A percentile compares a stretch with the other conserved stretches of the same genome.
phyloP scores from a whole-genome alignment of 1,284 basidiomycete genomes.

The Moesziomyces globuligerus region DNA sequence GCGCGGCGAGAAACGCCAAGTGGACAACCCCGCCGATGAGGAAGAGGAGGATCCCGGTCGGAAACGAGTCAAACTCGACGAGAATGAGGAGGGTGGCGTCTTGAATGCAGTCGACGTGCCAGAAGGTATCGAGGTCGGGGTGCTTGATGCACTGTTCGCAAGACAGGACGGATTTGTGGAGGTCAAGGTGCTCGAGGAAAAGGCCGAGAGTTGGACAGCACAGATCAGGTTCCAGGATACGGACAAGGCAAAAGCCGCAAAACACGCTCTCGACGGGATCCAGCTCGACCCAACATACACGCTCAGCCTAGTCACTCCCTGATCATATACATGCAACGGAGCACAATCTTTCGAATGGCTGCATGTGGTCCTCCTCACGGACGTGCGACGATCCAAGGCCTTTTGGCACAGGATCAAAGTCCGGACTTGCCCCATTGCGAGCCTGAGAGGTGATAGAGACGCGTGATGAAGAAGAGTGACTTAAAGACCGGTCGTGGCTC shows the following conservation, averaged over 20 bases:
- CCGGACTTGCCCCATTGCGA: too few species aligned
- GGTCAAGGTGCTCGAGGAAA: neutral
- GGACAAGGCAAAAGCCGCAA: slow-evolving; percentile 78
- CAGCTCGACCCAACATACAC: slow-evolving; percentile 75
- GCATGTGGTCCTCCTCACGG: too few species aligned
- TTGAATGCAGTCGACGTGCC: slow-evolving; percentile 78
- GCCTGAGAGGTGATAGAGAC: too few species aligned
- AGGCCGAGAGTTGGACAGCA: slow-evolving; percentile 73
- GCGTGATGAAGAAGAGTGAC: too few species aligned
- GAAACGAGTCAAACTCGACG: slow-evolving; percentile 66
- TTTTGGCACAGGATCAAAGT: too few species aligned
- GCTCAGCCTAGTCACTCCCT: neutral
- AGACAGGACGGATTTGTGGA: slow-evolving; percentile 1
- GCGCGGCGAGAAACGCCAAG: slow-evolving; percentile 25
- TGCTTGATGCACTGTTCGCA: slow-evolving; percentile 13
- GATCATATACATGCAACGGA: too few species aligned
- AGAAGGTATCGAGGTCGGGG: neutral
- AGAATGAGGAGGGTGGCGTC: slow-evolving; percentile 31
- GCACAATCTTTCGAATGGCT: too few species aligned
- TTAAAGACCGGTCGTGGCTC: too few species aligned
- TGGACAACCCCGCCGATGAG: slow-evolving; percentile 73
- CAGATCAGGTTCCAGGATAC: slow-evolving; percentile 76
- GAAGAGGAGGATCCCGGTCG: slow-evolving; percentile 74
- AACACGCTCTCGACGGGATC: slow-evolving; percentile 80
- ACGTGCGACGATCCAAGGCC: too few species aligned